phyloP scores from a whole-genome alignment of 2,329 filamentous ascomycete genomes.

The Chrysoporthe austroafricana region DNA sequence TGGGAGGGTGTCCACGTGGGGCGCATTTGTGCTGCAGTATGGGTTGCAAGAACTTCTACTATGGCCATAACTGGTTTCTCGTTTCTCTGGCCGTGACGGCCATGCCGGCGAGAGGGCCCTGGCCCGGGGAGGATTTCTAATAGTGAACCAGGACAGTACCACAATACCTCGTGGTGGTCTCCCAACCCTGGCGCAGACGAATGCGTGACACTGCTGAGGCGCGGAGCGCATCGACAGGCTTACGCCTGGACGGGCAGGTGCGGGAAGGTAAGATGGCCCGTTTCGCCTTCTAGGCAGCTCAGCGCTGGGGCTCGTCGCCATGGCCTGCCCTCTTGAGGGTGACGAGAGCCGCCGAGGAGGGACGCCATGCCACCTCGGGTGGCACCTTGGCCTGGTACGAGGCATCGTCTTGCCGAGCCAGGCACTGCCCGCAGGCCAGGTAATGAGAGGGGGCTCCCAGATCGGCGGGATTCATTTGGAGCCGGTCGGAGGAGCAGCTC shows the following conservation, averaged over 20 bases:
- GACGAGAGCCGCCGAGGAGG: not conserved
- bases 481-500: slow-evolving; percentile 22
- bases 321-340: slow-evolving; percentile 19
- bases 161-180: not conserved
- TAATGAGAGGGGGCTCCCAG: not conserved
- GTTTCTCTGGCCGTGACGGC: too few relatives aligned
- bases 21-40: slow-evolving; percentile 1
- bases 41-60: not conserved
- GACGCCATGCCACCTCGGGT: slow-evolving; percentile 21
- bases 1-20: slow-evolving; percentile 2
- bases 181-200: not conserved
- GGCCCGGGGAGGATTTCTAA: not conserved
- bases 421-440: not conserved
- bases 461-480: not conserved
- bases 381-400: not conserved
- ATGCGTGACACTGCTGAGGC: slow-evolving; percentile 6
- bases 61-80: not conserved
- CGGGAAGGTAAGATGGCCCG: slow-evolving; percentile 13
- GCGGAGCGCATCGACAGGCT: not conserved
- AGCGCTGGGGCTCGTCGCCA: not conserved
- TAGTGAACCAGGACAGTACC: not conserved
- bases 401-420: not conserved
- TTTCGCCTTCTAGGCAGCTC: slow-evolving; percentile 20
- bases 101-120: too few relatives aligned
- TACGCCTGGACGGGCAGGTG: slow-evolving; percentile 15